Conservation (phyloP, 371 early-diverging fungal species). For the Lichtheimia ornata region DNA sequence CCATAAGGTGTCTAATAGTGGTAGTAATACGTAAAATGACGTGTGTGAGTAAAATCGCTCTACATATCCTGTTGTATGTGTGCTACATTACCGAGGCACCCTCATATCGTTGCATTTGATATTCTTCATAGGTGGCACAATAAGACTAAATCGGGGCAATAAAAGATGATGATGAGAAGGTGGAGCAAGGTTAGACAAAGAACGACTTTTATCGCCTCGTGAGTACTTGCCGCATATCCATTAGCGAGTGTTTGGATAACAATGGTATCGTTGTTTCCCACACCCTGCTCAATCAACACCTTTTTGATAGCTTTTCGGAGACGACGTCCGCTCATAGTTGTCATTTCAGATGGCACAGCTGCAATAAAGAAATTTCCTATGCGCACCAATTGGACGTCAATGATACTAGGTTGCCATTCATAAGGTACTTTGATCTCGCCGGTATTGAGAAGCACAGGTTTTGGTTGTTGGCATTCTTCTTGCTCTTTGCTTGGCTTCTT, state of each 20-base stretch:
- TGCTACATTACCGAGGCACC: conserved; percentile 49
- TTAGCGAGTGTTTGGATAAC: conserved; percentile 57
- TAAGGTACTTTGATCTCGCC: conserved; percentile 55
- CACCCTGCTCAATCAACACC: conserved; percentile 34
- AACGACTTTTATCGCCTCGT: not conserved
- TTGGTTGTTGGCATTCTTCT: conserved; percentile 59
- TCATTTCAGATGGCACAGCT: conserved; percentile 63
- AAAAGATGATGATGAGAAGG: no score
- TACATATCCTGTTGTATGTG: not conserved
- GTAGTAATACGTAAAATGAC: no score
- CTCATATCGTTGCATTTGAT: conserved; percentile 69
- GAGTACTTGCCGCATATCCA: conserved; percentile 36
- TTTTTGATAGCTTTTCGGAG: conserved; percentile 42
- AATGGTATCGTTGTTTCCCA: conserved; percentile 45
- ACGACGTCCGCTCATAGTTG: conserved; percentile 68
- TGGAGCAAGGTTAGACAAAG: no score
- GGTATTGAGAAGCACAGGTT: conserved; percentile 61
- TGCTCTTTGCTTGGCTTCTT: conserved; percentile 41
- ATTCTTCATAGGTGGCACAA: conserved; percentile 67
- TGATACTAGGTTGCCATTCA: conserved; percentile 58
- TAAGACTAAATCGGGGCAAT: conserved; percentile 50
- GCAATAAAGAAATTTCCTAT: conserved; percentile 58
- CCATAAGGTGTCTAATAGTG: conserved; percentile 58
- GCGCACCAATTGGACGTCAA: conserved; percentile 58
- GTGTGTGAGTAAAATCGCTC: no score